Evolutionary conservation across 1,139 yeast species (phyloP).

Genomic region (Yamadazyma blattariae): DNA sequence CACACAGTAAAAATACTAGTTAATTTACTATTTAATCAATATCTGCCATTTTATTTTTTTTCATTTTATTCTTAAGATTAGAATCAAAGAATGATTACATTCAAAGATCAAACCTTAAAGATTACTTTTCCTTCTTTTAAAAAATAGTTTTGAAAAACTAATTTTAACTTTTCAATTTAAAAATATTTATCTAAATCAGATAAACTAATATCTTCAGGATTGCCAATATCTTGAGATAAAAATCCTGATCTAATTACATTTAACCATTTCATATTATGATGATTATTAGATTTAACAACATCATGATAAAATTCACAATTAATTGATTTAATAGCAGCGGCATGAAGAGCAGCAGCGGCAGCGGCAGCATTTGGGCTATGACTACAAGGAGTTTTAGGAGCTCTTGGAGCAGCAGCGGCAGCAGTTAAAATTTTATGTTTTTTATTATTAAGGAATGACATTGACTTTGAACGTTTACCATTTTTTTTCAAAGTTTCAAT

Average conservation of each 20-base stretch:
- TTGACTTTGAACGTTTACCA: slow-evolving; percentile 62
- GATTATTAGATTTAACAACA: slow-evolving; percentile 10
- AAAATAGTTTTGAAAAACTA: too few species aligned
- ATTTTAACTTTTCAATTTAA: too few species aligned
- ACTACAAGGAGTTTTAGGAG: slow-evolving; percentile 58
- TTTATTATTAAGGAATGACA: slow-evolving; percentile 53
- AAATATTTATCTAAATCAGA: slow-evolving; percentile 62
- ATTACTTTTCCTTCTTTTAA: too few species aligned
- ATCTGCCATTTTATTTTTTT: too few species aligned
- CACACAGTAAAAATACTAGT: slow-evolving; percentile 6
- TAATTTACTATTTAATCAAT: background rate
- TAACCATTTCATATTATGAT: slow-evolving; percentile 56
- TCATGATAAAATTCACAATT: slow-evolving; percentile 9
- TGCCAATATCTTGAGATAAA: slow-evolving; percentile 67
- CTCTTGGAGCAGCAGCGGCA: slow-evolving; percentile 80
- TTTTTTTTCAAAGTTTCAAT: slow-evolving; percentile 34
- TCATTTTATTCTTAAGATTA: too few species aligned
- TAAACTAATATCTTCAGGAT: slow-evolving; percentile 73
- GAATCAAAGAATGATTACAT: too few species aligned
- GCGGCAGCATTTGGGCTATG: slow-evolving; percentile 65
- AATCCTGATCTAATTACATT: slow-evolving; percentile 73
- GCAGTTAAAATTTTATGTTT: slow-evolving; percentile 61
- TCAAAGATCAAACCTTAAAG: too few species aligned
- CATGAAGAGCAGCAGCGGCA: slow-evolving; percentile 72
- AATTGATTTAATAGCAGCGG: slow-evolving; percentile 61